These are phyloP conservation scores for Lactarius akahatsu DNA, from an alignment of 768 basidiomycete genomes.

Conservation along the genomic window DNA sequence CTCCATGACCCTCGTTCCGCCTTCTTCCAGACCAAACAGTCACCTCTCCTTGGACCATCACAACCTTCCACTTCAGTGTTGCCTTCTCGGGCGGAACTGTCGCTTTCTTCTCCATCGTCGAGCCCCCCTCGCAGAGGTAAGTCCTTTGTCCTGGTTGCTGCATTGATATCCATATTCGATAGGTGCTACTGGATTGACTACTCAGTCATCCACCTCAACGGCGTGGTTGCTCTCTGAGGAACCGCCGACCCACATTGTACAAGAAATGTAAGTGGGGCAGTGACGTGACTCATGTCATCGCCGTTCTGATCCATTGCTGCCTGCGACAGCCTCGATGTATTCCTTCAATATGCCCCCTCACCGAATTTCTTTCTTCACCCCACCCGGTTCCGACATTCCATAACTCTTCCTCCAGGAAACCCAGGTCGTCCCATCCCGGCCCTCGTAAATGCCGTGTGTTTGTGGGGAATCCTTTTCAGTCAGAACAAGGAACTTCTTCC, in stretches of 20 bases:
- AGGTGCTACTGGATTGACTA: background rate
- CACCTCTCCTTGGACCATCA: conserved; percentile 1
- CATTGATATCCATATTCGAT: conserved; percentile 1
- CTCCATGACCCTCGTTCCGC: conserved; percentile 29
- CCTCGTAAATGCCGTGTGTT: conserved; percentile 46
- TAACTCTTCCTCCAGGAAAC: conserved; percentile 34
- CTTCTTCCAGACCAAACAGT: conserved; percentile 14
- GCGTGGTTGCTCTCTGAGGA: conserved; percentile 21
- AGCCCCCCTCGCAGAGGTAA: conserved; percentile 23
- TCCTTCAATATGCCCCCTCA: conserved; percentile 55
- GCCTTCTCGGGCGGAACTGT: background rate
- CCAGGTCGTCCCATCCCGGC: conserved; percentile 34
- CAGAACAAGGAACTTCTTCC: conserved; percentile 29
- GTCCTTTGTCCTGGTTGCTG: background rate
- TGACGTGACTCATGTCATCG: background rate
- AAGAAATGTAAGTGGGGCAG: conserved; percentile 24
- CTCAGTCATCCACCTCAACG: conserved; percentile 5
- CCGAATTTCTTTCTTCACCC: conserved; percentile 67
- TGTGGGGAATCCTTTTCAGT: conserved; percentile 39
- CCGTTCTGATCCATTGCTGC: background rate
- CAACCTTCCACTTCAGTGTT: background rate
- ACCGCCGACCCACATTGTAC: conserved; percentile 17
- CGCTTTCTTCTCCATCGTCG: conserved; percentile 19
- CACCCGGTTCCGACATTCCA: conserved; percentile 44
- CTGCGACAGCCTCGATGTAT: conserved; percentile 50